phyloP scores from a whole-genome alignment of 1,284 basidiomycete genomes.

The Xerocomus cyaneibrunnescens region DNA sequence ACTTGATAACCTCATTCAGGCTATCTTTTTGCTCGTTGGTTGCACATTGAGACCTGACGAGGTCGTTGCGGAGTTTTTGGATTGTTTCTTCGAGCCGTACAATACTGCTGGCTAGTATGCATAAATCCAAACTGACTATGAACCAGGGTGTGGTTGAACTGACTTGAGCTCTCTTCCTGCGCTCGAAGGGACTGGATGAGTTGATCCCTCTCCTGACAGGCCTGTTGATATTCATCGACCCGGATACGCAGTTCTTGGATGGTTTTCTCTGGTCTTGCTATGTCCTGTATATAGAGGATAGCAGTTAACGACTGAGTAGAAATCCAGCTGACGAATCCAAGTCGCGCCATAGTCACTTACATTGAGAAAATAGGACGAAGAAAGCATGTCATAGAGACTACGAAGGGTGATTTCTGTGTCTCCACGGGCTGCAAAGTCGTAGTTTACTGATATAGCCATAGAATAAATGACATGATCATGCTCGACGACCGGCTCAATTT shows the following conservation, averaged over 20 bases:
- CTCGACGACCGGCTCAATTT: background rate
- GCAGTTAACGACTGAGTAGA: background rate
- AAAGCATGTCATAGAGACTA: background rate
- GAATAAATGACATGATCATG: background rate
- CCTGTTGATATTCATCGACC: background rate
- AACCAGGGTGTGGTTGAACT: background rate
- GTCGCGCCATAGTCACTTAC: background rate
- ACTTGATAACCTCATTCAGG: no score
- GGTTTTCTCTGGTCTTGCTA: background rate
- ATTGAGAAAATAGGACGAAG: background rate
- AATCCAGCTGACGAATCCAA: background rate
- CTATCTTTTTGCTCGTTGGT: background rate
- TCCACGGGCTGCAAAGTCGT: background rate
- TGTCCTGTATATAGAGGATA: background rate
- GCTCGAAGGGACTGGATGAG: background rate
- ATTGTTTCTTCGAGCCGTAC: background rate
- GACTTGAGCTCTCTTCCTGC: background rate
- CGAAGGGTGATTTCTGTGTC: background rate
- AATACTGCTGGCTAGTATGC: background rate
- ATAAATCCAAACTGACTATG: background rate
- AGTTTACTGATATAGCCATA: background rate
- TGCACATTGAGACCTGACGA: background rate
- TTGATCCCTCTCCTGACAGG: background rate
- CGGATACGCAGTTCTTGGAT: background rate
- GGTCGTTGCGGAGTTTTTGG: background rate